Conservation (phyloP, 2,329 filamentous ascomycete genomes). For the Knoxdaviesia capensis region DNA sequence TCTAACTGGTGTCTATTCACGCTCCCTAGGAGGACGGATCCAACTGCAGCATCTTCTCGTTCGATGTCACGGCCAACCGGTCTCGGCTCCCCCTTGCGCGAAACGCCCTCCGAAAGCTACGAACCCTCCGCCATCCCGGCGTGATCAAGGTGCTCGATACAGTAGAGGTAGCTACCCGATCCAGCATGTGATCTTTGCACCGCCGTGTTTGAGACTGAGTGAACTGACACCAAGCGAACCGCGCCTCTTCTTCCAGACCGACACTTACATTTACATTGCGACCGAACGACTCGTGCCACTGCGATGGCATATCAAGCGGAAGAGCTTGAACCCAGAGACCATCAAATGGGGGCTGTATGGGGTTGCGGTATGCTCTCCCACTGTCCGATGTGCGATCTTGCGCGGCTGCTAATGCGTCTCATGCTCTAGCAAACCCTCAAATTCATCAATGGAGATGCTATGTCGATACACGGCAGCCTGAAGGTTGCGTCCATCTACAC, state of each 20-base stretch:
- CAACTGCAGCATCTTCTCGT: slow-evolving; percentile 90
- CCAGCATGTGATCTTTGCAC: not conserved
- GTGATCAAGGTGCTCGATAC: slow-evolving; percentile 89
- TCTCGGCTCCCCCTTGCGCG: slow-evolving; percentile 68
- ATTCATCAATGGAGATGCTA: slow-evolving; percentile 87
- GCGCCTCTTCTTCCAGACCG: slow-evolving; percentile 38
- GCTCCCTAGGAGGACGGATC: slow-evolving; percentile 65
- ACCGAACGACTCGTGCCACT: slow-evolving; percentile 79
- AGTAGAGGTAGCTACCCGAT: slow-evolving; percentile 45
- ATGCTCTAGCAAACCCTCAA: slow-evolving; percentile 57
- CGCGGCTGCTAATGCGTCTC: not conserved
- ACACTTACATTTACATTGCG: slow-evolving; percentile 87
- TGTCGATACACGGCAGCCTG: slow-evolving; percentile 76
- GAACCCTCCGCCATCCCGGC: slow-evolving; percentile 82
- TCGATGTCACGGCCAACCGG: slow-evolving; percentile 68
- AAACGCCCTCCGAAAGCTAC: slow-evolving; percentile 85
- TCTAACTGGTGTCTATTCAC: no score
- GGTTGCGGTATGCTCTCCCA: slow-evolving; percentile 41
- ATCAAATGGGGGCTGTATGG: slow-evolving; percentile 90
- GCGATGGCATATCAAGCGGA: slow-evolving; percentile 75
- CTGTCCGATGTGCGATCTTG: not conserved
- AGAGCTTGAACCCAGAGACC: slow-evolving; percentile 75
- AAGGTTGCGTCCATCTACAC: slow-evolving; percentile 77
- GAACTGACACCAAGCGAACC: no score
- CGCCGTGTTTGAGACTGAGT: not conserved